A percentile compares a stretch with the other conserved stretches of the same genome.
Conservation (phyloP, 2,329 filamentous ascomycete genomes). For the Diplodia corticola region DNA sequence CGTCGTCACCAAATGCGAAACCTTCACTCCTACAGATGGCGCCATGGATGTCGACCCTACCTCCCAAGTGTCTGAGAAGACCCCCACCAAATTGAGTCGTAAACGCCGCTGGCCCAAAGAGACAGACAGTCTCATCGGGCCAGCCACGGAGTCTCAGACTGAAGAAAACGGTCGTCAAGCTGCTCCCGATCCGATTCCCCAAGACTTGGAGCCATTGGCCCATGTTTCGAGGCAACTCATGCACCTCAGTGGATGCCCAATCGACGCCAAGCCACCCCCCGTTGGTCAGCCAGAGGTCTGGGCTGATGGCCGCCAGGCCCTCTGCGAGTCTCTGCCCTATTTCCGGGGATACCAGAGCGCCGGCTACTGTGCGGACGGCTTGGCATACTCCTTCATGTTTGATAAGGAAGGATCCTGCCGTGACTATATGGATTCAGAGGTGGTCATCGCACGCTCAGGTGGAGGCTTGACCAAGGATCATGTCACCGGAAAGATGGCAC, state of each 20-base stretch:
- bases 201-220: background rate
- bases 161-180: background rate
- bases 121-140: background rate
- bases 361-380: constrained; percentile 52
- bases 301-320: constrained; percentile 58
- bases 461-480: constrained; percentile 54
- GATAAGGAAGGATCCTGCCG: constrained; percentile 56
- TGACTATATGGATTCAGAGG: constrained; percentile 60
- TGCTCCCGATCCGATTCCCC: background rate
- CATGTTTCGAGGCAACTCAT: background rate
- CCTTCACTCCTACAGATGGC: no score
- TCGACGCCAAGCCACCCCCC: constrained; percentile 33
- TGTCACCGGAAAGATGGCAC: constrained; percentile 47
- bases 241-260: background rate
- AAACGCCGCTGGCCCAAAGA: background rate
- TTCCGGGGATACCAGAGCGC: constrained; percentile 63
- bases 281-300: constrained; percentile 52
- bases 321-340: constrained; percentile 65
- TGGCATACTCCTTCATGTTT: constrained; percentile 60
- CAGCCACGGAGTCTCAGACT: background rate
- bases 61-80: background rate
- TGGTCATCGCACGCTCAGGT: constrained; percentile 64
- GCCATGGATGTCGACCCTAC: background rate
- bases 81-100: background rate
- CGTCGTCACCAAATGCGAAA: no score